These are phyloP conservation scores for Candida frijolesensis DNA, from an alignment of 1,139 yeast species.

Conservation along the genomic window DNA sequence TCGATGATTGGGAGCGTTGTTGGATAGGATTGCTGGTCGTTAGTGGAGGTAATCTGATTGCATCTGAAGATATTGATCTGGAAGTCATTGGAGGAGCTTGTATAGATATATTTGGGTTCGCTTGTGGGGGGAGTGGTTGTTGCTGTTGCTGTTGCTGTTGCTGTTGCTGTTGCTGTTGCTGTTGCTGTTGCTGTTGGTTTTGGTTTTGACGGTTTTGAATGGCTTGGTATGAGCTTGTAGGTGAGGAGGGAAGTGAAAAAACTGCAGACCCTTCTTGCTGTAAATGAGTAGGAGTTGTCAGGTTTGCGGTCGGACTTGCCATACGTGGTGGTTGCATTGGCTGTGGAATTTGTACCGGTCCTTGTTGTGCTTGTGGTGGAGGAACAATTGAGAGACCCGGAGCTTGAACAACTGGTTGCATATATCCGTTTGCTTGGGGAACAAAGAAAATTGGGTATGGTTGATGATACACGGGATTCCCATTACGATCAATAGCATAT, in stretches of 20 bases:
- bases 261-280: slow-evolving; percentile 27
- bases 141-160: slow-evolving; percentile 3
- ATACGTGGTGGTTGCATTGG: slow-evolving; percentile 14
- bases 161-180: slow-evolving; percentile 7
- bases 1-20: slow-evolving; percentile 8
- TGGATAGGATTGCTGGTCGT: slow-evolving; percentile 11
- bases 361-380: slow-evolving; percentile 13
- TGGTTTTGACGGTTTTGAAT: slow-evolving; percentile 11
- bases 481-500: slow-evolving; percentile 37
- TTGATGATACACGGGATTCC: slow-evolving; percentile 36
- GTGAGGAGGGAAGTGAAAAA: slow-evolving; percentile 30
- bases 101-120: neutral
- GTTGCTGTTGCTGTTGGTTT: slow-evolving; percentile 7
- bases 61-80: slow-evolving; percentile 16
- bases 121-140: slow-evolving; percentile 9
- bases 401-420: slow-evolving; percentile 15
- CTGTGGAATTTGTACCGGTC: slow-evolving; percentile 10
- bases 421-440: slow-evolving; percentile 22
- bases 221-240: slow-evolving; percentile 19
- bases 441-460: slow-evolving; percentile 41
- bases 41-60: slow-evolving; percentile 14
- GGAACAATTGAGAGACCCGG: slow-evolving; percentile 7
- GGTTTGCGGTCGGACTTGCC: slow-evolving; percentile 11
- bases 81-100: slow-evolving; percentile 8
- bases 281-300: slow-evolving; percentile 13